Evolutionary conservation across 2,329 filamentous ascomycete species (phyloP).

Genomic region (Stachybotrys chartarum): DNA sequence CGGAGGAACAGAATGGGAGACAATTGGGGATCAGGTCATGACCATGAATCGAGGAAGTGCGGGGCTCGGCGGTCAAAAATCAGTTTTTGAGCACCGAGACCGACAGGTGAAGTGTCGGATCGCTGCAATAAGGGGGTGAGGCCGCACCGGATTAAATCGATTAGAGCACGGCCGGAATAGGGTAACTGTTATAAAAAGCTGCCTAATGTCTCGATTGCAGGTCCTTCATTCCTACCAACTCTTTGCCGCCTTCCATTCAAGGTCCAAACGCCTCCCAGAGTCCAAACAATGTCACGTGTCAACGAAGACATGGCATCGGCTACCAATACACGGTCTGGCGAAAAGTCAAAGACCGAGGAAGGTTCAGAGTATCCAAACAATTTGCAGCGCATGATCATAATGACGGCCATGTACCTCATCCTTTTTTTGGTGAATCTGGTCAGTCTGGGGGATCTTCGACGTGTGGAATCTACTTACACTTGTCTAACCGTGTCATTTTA

Average conservation of each 20-base stretch:
- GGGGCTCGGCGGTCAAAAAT: background rate
- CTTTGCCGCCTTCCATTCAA: background rate
- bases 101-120: background rate
- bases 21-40: too few relatives aligned
- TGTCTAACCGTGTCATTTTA: conserved; percentile 1
- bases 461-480: too few relatives aligned
- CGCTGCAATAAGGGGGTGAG: background rate
- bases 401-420: background rate
- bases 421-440: background rate
- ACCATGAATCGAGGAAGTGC: background rate
- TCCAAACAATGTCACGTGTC: background rate
- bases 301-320: background rate
- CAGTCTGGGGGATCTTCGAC: too few relatives aligned
- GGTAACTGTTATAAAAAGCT: background rate
- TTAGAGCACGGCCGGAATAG: too few relatives aligned
- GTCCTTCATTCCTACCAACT: background rate
- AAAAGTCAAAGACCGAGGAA: background rate
- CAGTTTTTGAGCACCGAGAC: background rate
- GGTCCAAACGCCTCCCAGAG: background rate
- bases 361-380: background rate
- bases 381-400: background rate
- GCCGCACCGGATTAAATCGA: background rate
- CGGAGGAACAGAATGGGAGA: background rate
- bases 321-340: background rate
- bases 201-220: background rate